These are phyloP conservation scores for Saccharomycopsis schoenii DNA, from an alignment of 805 yeast genomes.

Conservation along the genomic window DNA sequence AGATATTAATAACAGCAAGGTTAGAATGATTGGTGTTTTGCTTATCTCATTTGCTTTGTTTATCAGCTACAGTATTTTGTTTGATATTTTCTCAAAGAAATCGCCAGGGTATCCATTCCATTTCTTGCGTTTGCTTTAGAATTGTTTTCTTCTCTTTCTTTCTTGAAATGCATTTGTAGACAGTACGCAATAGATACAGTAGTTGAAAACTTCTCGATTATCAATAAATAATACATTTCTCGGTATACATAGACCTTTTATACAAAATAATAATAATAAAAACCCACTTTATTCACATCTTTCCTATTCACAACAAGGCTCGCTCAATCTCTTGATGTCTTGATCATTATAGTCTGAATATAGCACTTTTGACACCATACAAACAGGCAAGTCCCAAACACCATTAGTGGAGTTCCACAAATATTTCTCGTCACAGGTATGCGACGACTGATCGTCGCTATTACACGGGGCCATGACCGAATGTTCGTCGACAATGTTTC, in stretches of 20 bases:
- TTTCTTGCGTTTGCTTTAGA: constrained; percentile 31
- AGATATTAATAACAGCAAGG: constrained; percentile 32
- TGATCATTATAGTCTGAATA: constrained; percentile 27
- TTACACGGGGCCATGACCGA: constrained; percentile 31
- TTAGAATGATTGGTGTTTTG: constrained; percentile 40
- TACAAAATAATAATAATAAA: too few species aligned
- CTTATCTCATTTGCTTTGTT: constrained; percentile 37
- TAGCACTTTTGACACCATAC: constrained; percentile 55
- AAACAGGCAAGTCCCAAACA: constrained; percentile 75
- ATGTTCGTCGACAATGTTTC: constrained; percentile 63
- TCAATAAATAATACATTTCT: neutral
- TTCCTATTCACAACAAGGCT: neutral
- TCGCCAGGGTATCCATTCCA: constrained; percentile 68
- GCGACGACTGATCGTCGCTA: neutral
- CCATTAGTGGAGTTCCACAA: constrained; percentile 63
- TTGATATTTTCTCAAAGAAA: constrained; percentile 61
- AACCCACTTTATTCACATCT: too few species aligned
- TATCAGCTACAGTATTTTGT: constrained; percentile 50
- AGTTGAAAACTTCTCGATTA: neutral
- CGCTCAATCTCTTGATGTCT: neutral
- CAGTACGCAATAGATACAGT: neutral
- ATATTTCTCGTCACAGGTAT: constrained; percentile 25
- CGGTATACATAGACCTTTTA: too few species aligned
- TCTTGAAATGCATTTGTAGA: neutral
- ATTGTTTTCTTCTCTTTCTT: neutral